A percentile compares a stretch with the other conserved stretches of the same genome.
Conservation (phyloP, 192 early-diverging fungal genomes). For the Phlyctochytrium planicorne region DNA sequence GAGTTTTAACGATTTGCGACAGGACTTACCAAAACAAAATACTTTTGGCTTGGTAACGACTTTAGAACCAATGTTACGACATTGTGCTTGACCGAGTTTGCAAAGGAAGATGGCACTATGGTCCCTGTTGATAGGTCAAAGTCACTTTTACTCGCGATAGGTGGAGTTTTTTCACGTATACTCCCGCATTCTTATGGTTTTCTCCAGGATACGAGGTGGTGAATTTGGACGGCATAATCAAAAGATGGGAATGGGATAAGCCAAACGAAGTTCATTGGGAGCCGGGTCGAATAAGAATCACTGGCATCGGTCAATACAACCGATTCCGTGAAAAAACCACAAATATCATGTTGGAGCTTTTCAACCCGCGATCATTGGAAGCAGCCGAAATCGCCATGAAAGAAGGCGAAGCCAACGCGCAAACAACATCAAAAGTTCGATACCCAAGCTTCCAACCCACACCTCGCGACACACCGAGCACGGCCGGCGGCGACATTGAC, state of each 20-base stretch:
- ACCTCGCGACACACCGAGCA: not conserved
- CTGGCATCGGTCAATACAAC: slow-evolving; percentile 34
- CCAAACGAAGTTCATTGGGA: slow-evolving; percentile 24
- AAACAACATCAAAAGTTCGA: not conserved
- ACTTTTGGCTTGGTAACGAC: slow-evolving; percentile 55
- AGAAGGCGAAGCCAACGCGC: not conserved
- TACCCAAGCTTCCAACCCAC: not conserved
- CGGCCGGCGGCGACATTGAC: not conserved
- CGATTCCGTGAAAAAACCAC: slow-evolving; percentile 42
- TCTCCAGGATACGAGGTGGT: slow-evolving; percentile 49
- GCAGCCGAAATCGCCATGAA: slow-evolving; percentile 2
- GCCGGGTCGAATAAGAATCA: slow-evolving; percentile 8
- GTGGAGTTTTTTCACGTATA: not conserved
- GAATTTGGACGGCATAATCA: slow-evolving; percentile 42
- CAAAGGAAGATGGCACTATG: slow-evolving; percentile 30
- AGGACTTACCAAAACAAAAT: slow-evolving; percentile 41
- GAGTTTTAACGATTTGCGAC: slow-evolving; percentile 5
- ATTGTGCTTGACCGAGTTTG: slow-evolving; percentile 46
- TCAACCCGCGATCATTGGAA: slow-evolving; percentile 16
- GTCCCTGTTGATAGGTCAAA: slow-evolving; percentile 11
- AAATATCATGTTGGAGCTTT: slow-evolving; percentile 38
- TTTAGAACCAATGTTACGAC: slow-evolving; percentile 30
- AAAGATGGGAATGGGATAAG: slow-evolving; percentile 37
- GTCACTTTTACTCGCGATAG: slow-evolving; percentile 11
- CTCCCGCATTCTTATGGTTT: not conserved